These are phyloP conservation scores for Triglochin maritima DNA, from an alignment of 106 monocot species.

Conservation along the genomic window DNA sequence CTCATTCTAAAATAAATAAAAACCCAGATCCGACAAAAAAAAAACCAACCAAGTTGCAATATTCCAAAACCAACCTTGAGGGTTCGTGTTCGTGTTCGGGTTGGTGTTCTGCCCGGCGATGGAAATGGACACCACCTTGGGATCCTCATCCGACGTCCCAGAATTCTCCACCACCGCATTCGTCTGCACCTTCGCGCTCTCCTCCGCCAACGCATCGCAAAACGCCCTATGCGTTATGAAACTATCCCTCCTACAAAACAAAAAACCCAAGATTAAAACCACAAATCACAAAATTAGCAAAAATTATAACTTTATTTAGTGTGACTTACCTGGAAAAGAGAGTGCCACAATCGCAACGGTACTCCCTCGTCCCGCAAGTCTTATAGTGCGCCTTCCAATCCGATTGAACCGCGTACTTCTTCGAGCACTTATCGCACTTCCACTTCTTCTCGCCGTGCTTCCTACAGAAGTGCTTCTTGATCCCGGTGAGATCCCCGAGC, in stretches of 20 bases:
- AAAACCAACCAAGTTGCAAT: too few species aligned
- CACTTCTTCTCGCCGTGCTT: slow-evolving; percentile 92
- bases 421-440: slow-evolving; percentile 78
- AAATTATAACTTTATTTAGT: neutral
- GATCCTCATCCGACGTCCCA: slow-evolving; percentile 7
- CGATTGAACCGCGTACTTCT: slow-evolving; percentile 72
- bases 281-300: neutral
- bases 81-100: neutral
- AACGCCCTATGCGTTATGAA: slow-evolving; percentile 15
- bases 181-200: slow-evolving; percentile 14
- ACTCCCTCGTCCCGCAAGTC: slow-evolving; percentile 64
- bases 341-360: slow-evolving; percentile 71
- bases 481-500: slow-evolving; percentile 69
- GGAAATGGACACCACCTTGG: neutral
- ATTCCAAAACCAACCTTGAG: neutral
- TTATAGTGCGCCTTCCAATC: slow-evolving; percentile 83
- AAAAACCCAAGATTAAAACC: neutral
- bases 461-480: slow-evolving; percentile 77
- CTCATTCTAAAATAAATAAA: too few species aligned
- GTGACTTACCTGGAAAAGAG: slow-evolving; percentile 49
- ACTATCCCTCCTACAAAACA: slow-evolving; percentile 14
- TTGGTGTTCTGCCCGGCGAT: neutral
- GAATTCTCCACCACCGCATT: neutral
- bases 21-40: too few species aligned
- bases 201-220: slow-evolving; percentile 13